These are phyloP conservation scores for Misopates orontium DNA, from an alignment of 257 asterid species.

Conservation along the genomic window DNA sequence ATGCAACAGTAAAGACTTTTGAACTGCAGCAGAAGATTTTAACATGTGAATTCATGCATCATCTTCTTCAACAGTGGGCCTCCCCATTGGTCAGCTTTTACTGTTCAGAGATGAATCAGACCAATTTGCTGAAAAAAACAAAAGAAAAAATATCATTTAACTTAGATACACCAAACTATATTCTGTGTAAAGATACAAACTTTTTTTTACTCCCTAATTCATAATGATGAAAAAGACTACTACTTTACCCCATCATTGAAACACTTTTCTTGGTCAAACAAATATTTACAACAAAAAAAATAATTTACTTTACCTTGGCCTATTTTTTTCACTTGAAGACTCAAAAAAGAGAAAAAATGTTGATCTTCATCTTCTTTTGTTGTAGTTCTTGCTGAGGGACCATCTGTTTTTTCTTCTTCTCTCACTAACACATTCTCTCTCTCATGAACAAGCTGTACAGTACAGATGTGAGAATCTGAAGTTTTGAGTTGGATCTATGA, in stretches of 20 bases:
- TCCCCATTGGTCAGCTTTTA: slow-evolving; percentile 39
- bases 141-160: neutral
- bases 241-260: slow-evolving; percentile 19
- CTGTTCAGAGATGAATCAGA: slow-evolving; percentile 39
- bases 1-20: slow-evolving; percentile 60
- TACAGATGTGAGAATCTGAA: slow-evolving; percentile 59
- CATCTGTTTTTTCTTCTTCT: slow-evolving; percentile 22
- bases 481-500: slow-evolving; percentile 64
- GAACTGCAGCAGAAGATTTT: slow-evolving; percentile 28
- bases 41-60: slow-evolving; percentile 58
- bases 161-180: slow-evolving; percentile 19
- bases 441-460: slow-evolving; percentile 3
- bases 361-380: slow-evolving; percentile 21
- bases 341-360: slow-evolving; percentile 31
- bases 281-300: slow-evolving; percentile 12
- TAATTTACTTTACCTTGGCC: slow-evolving; percentile 45
- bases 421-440: slow-evolving; percentile 24
- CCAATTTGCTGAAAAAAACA: slow-evolving; percentile 26
- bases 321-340: slow-evolving; percentile 25
- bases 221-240: slow-evolving; percentile 17
- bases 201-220: slow-evolving; percentile 18
- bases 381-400: slow-evolving; percentile 29
- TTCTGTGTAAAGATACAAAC: slow-evolving; percentile 28
- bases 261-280: slow-evolving; percentile 16
- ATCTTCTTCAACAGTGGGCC: slow-evolving; percentile 79